Base-by-base conservation (phyloP, 805 yeast genomes). In the Lipomyces spencermartinsiae region DNA sequence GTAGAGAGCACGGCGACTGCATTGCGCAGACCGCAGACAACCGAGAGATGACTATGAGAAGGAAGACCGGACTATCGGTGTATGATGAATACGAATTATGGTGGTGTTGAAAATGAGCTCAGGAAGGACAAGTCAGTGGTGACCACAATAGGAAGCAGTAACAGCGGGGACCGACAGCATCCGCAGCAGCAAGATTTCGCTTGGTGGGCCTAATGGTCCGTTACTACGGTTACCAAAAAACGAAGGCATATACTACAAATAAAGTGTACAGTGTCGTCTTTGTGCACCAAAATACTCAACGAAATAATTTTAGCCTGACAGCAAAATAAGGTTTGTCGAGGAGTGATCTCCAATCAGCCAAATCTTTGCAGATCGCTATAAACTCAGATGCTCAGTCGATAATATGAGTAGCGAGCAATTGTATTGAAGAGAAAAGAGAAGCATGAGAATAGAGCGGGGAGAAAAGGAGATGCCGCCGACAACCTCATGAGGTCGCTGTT, bases 1-100 rank as follows among this genome's bases (percentile, higher is more conserved):
- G 63, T 22, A 61, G 22, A 29, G 14, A 33, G 14, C 31, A 16
- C 33, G 62, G 25, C 63, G 35, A 14, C 16, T 53, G 56, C 56
- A 53, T 53, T 14, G 49, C n/a, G 49, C 49, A 16, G 49, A 43
- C 49, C 25, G 49, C 49, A 43, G 49, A 43, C 49, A 37, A 43
- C 49, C 22, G 9, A n/a, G 49, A 43, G 49, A 16, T 43, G 49
- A 43, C 49, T 43, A n/a, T 16, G 10, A 43, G 49, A 37, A 16
- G 43, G 19, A 43, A 3, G 22, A n/a, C 9, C 16, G n/a, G 22
- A 12, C n/a, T n/a, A 19, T 2, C 22, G n/a, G 49, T 43, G 10
- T 43, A 9, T 16, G 49, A 43, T n/a, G 8, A 16, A 22, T 22
- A n/a, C 22, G 3, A 9, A 43, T 16, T 3, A 43, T n/a, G 49